These are phyloP conservation scores for Musa troglodytarum DNA, from an alignment of 176 grass and related monocot species.

Conservation along the genomic window DNA sequence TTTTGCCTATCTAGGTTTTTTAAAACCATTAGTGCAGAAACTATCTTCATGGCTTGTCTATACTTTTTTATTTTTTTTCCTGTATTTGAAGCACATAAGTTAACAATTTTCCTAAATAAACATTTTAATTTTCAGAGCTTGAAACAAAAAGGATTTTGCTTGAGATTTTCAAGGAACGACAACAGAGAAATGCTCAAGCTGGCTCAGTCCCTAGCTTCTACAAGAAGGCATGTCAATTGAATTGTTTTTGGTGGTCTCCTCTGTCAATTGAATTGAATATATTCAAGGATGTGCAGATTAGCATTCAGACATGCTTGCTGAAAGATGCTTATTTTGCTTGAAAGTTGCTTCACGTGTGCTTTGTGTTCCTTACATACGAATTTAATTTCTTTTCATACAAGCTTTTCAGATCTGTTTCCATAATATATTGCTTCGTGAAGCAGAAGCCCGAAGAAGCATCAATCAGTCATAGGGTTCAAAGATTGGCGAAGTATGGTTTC, in stretches of 20 bases:
- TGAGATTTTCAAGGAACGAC: conserved; percentile 95
- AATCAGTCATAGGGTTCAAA: conserved; percentile 93
- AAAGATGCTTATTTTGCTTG: background rate
- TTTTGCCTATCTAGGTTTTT: background rate
- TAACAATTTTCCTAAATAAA: background rate
- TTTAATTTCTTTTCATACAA: background rate
- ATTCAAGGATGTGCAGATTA: background rate
- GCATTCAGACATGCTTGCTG: background rate
- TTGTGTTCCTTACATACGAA: background rate
- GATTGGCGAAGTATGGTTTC: conserved; percentile 93
- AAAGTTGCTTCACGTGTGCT: background rate
- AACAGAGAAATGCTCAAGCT: conserved; percentile 82
- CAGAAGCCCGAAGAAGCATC: conserved; percentile 99
- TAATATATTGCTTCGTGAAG: conserved; percentile 14
- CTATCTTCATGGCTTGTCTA: too few relatives aligned
- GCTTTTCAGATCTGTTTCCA: background rate
- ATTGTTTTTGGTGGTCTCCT: background rate
- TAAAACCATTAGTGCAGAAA: too few relatives aligned
- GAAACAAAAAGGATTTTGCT: conserved; percentile 98
- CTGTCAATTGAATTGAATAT: too few relatives aligned
- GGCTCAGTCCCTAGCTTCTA: conserved; percentile 97
- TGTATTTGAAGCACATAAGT: too few relatives aligned
- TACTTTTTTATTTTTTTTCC: too few relatives aligned
- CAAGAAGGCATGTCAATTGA: conserved; percentile 57
- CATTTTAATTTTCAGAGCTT: conserved; percentile 49